Evolutionary conservation across 768 basidiomycete species (phyloP).

Genomic region (Calocera viscosa): DNA sequence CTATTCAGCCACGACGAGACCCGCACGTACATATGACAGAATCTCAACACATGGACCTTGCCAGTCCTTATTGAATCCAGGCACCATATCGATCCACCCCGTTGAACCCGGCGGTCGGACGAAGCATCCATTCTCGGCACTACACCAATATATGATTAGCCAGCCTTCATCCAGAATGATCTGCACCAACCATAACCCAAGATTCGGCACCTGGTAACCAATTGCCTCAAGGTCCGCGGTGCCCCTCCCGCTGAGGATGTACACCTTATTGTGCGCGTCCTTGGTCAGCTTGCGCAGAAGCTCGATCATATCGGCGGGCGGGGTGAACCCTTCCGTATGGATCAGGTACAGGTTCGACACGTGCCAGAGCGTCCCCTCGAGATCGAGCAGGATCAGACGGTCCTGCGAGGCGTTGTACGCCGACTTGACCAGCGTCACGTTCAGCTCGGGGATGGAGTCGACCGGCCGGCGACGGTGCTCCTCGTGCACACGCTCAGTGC

Average conservation of each 20-base stretch:
- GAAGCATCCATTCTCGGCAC: slow-evolving; percentile 81
- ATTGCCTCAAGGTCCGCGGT: slow-evolving; percentile 52
- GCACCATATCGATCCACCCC: slow-evolving; percentile 70
- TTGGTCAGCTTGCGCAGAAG: slow-evolving; percentile 46
- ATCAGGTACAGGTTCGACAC: slow-evolving; percentile 37
- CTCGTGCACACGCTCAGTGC: slow-evolving; percentile 57
- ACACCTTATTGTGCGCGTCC: slow-evolving; percentile 62
- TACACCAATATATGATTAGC: slow-evolving; percentile 25
- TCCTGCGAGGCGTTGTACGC: slow-evolving; percentile 53
- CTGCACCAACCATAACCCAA: slow-evolving; percentile 80
- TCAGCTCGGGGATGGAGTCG: slow-evolving; percentile 30
- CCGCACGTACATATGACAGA: slow-evolving; percentile 55
- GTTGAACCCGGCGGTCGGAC: slow-evolving; percentile 43
- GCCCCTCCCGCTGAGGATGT: slow-evolving; percentile 66
- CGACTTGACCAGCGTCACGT: slow-evolving; percentile 44
- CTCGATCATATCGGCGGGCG: slow-evolving; percentile 32
- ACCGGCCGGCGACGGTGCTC: slow-evolving; percentile 43
- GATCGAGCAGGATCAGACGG: slow-evolving; percentile 59
- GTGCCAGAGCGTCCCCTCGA: slow-evolving; percentile 68
- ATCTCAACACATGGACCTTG: slow-evolving; percentile 72
- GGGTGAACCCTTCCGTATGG: slow-evolving; percentile 31
- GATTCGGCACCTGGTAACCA: slow-evolving; percentile 44
- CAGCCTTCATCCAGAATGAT: too few relatives aligned
- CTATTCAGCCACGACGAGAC: neutral
- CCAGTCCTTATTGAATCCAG: slow-evolving; percentile 68